Conservation (phyloP, 345 rosid species). For the Ceriops tagal region DNA sequence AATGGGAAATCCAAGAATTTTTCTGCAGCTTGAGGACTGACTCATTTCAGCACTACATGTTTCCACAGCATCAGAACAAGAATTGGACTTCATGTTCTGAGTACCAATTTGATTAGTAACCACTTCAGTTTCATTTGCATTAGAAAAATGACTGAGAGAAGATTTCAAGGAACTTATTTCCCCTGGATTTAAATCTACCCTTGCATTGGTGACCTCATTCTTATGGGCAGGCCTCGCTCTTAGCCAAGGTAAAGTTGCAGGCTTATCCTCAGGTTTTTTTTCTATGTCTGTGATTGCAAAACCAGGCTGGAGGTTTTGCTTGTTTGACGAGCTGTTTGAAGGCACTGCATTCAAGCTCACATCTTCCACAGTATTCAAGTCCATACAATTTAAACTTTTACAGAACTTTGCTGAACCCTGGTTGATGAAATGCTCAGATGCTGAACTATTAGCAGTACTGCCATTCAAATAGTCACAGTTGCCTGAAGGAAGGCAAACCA, state of each 20-base stretch:
- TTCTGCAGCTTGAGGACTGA: constrained; percentile 35
- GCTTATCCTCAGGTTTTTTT: constrained; percentile 41
- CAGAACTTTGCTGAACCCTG: constrained; percentile 30
- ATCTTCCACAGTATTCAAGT: constrained; percentile 33
- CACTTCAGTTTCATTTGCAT: no score
- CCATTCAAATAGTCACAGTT: constrained; percentile 32
- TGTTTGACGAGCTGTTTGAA: constrained; percentile 39
- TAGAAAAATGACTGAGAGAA: no score
- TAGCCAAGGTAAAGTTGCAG: constrained; percentile 61
- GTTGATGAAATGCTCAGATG: constrained; percentile 24
- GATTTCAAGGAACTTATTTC: constrained; percentile 29
- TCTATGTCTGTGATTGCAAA: constrained; percentile 41
- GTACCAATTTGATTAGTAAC: constrained; percentile 19
- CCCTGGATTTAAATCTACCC: constrained; percentile 43
- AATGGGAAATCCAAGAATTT: constrained; percentile 54
- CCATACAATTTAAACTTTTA: constrained; percentile 28
- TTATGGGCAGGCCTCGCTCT: constrained; percentile 39
- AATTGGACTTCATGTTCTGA: constrained; percentile 37
- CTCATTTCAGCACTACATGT: constrained; percentile 31
- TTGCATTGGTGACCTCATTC: constrained; percentile 31
- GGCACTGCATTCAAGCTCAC: constrained; percentile 47
- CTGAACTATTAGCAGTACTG: constrained; percentile 24
- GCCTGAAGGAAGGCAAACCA: constrained; percentile 20
- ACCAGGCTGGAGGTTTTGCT: constrained; percentile 26
- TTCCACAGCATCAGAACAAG: constrained; percentile 37